These are phyloP conservation scores for Ustilago hordei DNA, from an alignment of 1,284 basidiomycete species.

Conservation along the genomic window DNA sequence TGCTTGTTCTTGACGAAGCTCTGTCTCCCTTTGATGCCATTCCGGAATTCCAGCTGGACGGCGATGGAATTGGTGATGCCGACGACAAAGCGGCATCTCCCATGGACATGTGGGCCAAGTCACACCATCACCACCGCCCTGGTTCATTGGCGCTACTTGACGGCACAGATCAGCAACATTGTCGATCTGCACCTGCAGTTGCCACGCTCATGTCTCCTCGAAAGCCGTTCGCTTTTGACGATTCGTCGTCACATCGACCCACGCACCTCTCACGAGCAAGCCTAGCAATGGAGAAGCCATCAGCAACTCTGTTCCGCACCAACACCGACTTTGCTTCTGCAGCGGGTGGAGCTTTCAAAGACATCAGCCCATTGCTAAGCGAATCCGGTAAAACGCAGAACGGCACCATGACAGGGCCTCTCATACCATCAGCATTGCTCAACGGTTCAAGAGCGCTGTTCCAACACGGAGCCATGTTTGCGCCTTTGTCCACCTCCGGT, in stretches of 20 bases:
- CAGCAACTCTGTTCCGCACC: constrained; percentile 30
- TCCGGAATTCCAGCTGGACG: constrained; percentile 40
- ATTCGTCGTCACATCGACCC: constrained; percentile 12
- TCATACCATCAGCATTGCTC: constrained; percentile 48
- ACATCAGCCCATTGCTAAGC: constrained; percentile 28
- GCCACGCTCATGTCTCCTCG: constrained; percentile 14
- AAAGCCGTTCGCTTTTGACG: constrained; percentile 4
- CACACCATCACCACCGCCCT: constrained; percentile 28
- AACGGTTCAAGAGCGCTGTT: constrained; percentile 38
- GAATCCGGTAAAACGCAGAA: constrained; percentile 41
- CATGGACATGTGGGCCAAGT: constrained; percentile 39
- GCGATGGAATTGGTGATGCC: constrained; percentile 1
- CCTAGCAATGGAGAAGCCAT: constrained; percentile 32
- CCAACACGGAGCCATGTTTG: constrained; percentile 43
- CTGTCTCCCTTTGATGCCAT: constrained; percentile 49
- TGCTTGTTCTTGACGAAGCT: constrained; percentile 57
- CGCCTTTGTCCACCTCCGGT: constrained; percentile 36
- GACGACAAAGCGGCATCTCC: constrained; percentile 23
- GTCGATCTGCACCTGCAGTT: constrained; percentile 55
- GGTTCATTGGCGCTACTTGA: constrained; percentile 31
- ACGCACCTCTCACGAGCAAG: constrained; percentile 32
- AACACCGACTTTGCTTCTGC: constrained; percentile 28
- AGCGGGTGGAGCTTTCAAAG: constrained; percentile 22
- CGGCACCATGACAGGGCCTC: constrained; percentile 43
- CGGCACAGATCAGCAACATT: constrained; percentile 37